Evolutionary conservation across 2,329 filamentous ascomycete genomes (phyloP), one percentile per base, ranked within the genome.

Genomic region (Furcasterigmium furcatum): DNA sequence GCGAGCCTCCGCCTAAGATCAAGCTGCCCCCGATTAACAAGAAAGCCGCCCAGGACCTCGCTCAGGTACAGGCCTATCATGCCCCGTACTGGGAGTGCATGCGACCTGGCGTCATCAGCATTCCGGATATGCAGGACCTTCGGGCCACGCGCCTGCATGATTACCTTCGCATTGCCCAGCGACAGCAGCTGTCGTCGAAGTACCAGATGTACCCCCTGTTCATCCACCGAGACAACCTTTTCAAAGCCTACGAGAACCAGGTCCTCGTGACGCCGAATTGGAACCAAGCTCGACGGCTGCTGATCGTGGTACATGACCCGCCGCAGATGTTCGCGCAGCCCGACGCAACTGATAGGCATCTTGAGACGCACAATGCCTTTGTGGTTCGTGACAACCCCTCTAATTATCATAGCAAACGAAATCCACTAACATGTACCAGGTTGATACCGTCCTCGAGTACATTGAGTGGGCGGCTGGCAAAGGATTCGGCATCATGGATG

Each of bases 221-320:
- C 59, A 85, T 99, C 40, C 86, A 91, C 57, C 79, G 88, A 5
- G 81, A 87, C 35, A 72, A 74, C 2, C 71, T 94, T 1, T 87
- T 84, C 49, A 86, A 83, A 53, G 86, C 86, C 0, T 96, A 92
- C 56, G 84, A 92, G 56, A 87, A 95, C 53, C 90, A 96, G 63
- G 86, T 96, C 3, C 69, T 96, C 27, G 86, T 89, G 9, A 95
- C 90, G 61, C 80, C 84, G 2, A 79, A 84, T 38, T 82, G 94
- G 44, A 73, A 82, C 46, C 68, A 77, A 29, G 76, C 79, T 16
- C 80, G 78, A 46, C 88, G 83, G 44, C 73, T 97, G 4, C 62
- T 99, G 12, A 72, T 99, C 10, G 86, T 97, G 40, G 85, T 99
- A 46, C 94, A 99, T 63, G 92, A 96, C 58, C 89, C 92, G 76